Percentiles rank a stretch among this genome's conserved stretches.
Evolutionary conservation across 2,329 filamentous ascomycete genomes (phyloP).

Genomic region (Claviceps quebecensis): DNA sequence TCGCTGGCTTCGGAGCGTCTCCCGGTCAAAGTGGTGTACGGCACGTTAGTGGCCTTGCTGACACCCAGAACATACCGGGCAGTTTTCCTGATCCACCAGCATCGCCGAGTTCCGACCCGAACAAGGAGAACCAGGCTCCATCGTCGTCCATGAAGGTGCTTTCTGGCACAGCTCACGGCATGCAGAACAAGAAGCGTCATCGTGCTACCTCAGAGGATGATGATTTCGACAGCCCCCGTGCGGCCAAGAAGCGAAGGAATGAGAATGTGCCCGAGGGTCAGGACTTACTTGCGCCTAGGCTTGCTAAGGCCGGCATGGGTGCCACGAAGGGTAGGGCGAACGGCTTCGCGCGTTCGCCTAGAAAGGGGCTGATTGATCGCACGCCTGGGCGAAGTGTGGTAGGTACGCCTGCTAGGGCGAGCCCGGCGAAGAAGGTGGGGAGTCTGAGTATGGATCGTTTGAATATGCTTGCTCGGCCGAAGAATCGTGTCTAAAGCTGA

Average conservation of each 20-base stretch:
- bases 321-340: constrained; percentile 27
- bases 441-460: constrained; percentile 44
- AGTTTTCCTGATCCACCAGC: constrained; percentile 30
- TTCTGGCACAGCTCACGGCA: constrained; percentile 43
- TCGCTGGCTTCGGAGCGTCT: constrained; percentile 40
- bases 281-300: constrained; percentile 36
- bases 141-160: constrained; percentile 20
- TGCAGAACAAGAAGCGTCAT: constrained; percentile 52
- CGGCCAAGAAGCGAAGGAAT: constrained; percentile 45
- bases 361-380: constrained; percentile 11
- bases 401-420: constrained; percentile 18
- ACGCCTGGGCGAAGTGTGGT: constrained; percentile 8
- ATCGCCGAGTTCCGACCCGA: constrained; percentile 21
- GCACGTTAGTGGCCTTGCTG: constrained; percentile 40
- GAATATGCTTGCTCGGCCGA: constrained; percentile 47
- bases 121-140: constrained; percentile 43
- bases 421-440: constrained; percentile 37
- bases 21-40: constrained; percentile 48
- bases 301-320: constrained; percentile 23
- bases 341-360: constrained; percentile 13
- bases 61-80: constrained; percentile 37
- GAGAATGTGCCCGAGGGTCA: constrained; percentile 34
- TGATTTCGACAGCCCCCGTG: constrained; percentile 34
- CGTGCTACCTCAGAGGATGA: constrained; percentile 44
- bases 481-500: constrained; percentile 32